Conservation (phyloP, 2,329 filamentous ascomycete species). For the Colletotrichum eleusines region DNA sequence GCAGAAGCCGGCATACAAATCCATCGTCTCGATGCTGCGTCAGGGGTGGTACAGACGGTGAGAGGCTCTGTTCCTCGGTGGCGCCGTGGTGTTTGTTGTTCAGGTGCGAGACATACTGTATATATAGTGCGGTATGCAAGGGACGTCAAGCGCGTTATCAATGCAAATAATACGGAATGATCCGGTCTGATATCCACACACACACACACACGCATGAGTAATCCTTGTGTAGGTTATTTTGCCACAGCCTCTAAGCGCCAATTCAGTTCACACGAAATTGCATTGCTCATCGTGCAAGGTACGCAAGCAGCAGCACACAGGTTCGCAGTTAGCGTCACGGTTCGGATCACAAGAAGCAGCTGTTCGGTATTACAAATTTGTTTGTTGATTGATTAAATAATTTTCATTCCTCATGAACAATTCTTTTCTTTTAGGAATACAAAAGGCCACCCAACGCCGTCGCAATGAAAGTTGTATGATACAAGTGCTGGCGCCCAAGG, state of each 20-base stretch:
- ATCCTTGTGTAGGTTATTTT: too few relatives aligned
- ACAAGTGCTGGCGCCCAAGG: conserved; percentile 20
- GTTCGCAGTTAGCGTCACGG: neutral
- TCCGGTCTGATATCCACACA: too few relatives aligned
- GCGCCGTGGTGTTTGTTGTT: too few relatives aligned
- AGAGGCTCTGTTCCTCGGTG: neutral
- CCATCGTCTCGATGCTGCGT: conserved; percentile 53
- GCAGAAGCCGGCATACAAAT: conserved; percentile 65
- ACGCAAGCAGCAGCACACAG: neutral
- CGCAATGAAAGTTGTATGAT: conserved; percentile 38
- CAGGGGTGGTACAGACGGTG: neutral
- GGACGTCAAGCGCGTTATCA: too few relatives aligned
- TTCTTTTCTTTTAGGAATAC: conserved; percentile 15
- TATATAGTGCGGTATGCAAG: neutral
- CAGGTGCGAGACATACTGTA: too few relatives aligned
- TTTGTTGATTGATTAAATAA: conserved; percentile 27
- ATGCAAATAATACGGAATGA: too few relatives aligned
- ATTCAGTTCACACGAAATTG: too few relatives aligned
- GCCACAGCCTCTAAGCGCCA: too few relatives aligned
- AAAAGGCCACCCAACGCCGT: conserved; percentile 36
- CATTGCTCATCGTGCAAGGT: too few relatives aligned
- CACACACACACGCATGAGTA: too few relatives aligned
- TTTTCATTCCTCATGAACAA: conserved; percentile 38
- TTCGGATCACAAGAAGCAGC: too few relatives aligned
- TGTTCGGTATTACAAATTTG: neutral